Evolutionary conservation across 106 monocot species (phyloP).

Genomic region (Acanthochlamys bracteata): DNA sequence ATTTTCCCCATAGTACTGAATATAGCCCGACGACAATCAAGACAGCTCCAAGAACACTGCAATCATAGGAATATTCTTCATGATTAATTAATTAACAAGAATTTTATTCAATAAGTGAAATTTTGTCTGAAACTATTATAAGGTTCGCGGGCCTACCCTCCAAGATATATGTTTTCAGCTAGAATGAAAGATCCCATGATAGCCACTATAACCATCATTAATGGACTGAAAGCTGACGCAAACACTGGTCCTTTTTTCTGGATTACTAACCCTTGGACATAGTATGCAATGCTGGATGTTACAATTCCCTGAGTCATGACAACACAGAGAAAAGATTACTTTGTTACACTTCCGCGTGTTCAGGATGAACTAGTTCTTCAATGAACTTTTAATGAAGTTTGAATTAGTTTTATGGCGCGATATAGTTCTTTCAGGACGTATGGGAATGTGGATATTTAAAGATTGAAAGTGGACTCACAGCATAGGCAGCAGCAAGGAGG

Average conservation of each 20-base stretch:
- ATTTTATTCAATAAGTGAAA: too few relatives aligned
- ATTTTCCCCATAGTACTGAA: constrained; percentile 80
- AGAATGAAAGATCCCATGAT: constrained; percentile 56
- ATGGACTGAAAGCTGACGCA: constrained; percentile 50
- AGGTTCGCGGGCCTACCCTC: too few relatives aligned
- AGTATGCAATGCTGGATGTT: constrained; percentile 58
- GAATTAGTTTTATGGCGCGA: neutral
- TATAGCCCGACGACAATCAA: constrained; percentile 68
- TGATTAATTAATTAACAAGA: too few relatives aligned
- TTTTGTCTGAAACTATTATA: too few relatives aligned
- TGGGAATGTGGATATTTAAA: too few relatives aligned
- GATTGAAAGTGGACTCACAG: constrained; percentile 36
- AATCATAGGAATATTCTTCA: neutral
- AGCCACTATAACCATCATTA: constrained; percentile 57
- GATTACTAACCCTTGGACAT: constrained; percentile 62
- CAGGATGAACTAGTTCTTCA: too few relatives aligned
- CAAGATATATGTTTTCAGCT: constrained; percentile 39
- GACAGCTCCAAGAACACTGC: constrained; percentile 62
- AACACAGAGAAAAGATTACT: neutral
- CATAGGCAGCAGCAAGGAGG: constrained; percentile 95
- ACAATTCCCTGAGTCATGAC: constrained; percentile 61
- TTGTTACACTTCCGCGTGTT: too few relatives aligned
- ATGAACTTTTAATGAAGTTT: too few relatives aligned
- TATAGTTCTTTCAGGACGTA: too few relatives aligned
- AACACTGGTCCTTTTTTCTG: constrained; percentile 45